Evolutionary conservation across 1,139 yeast species (phyloP).

Genomic region (Yamadazyma atlantica): DNA sequence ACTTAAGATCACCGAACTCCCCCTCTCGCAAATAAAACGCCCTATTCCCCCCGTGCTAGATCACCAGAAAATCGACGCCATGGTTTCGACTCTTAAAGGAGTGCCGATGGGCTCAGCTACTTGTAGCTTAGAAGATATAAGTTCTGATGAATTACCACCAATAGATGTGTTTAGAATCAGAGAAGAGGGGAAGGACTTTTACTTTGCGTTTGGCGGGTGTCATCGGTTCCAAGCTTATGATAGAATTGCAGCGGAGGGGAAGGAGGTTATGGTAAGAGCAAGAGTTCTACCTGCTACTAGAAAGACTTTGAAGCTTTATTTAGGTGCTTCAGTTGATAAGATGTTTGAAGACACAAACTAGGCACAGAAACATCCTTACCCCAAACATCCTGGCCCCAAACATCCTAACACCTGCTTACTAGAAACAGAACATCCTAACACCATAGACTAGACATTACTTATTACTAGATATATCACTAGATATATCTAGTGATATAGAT

Average conservation of each 20-base stretch:
- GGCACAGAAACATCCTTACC: background rate
- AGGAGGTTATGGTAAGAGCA: conserved; percentile 57
- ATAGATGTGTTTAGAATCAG: conserved; percentile 71
- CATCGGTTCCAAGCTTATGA: conserved; percentile 82
- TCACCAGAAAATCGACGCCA: conserved; percentile 66
- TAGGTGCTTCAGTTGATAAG: conserved; percentile 64
- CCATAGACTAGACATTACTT: too few species aligned
- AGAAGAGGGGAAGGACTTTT: conserved; percentile 58
- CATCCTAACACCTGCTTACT: too few species aligned
- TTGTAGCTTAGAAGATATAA: conserved; percentile 53
- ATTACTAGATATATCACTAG: too few species aligned
- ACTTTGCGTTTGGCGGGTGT: conserved; percentile 86
- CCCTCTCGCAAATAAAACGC: conserved; percentile 63
- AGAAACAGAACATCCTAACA: background rate
- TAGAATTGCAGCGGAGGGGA: conserved; percentile 24
- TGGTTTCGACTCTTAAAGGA: conserved; percentile 74
- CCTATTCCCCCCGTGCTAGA: conserved; percentile 87
- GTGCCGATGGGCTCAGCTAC: conserved; percentile 64
- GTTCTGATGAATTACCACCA: conserved; percentile 70
- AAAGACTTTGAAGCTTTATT: conserved; percentile 56
- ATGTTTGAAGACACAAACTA: conserved; percentile 31
- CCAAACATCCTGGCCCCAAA: too few species aligned
- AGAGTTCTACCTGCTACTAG: conserved; percentile 68
- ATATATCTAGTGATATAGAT: too few species aligned
- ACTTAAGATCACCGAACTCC: conserved; percentile 55